Percentiles rank a stretch among this genome's conserved stretches.
phyloP scores from a whole-genome alignment of 129 eudicot genomes.

The Silybum marianum region DNA sequence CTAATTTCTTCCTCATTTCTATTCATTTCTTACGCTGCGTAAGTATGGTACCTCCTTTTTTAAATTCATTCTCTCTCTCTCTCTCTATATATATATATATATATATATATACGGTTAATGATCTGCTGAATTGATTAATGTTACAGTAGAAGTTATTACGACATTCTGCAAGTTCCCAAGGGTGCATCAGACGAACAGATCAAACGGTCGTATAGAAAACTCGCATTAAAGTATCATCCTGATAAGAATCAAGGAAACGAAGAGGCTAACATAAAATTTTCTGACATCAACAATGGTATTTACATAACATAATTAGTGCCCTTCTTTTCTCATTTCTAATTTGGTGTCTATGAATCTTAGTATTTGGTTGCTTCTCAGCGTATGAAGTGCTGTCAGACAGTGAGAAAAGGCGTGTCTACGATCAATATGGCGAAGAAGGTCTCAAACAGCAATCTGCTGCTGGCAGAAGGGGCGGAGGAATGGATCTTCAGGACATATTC shows the following conservation, averaged over 20 bases:
- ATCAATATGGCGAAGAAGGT: conserved; percentile 93
- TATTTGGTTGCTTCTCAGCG: conserved; percentile 46
- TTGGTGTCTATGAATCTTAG: background rate
- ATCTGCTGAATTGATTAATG: no score
- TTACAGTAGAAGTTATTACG: conserved; percentile 88
- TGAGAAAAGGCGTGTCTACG: conserved; percentile 94
- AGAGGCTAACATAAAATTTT: conserved; percentile 87
- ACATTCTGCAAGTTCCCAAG: conserved; percentile 82
- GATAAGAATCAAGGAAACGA: conserved; percentile 97
- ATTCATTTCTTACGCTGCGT: no score
- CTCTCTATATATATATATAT: no score
- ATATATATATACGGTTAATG: no score
- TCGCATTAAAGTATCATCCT: conserved; percentile 56
- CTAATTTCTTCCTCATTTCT: no score
- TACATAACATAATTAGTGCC: background rate
- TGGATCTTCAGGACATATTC: conserved; percentile 89
- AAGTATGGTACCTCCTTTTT: no score
- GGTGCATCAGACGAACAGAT: conserved; percentile 94
- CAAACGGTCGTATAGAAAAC: conserved; percentile 83
- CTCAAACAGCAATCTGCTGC: conserved; percentile 96
- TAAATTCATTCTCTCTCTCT: no score
- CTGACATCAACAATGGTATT: conserved; percentile 88
- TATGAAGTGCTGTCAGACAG: conserved; percentile 86
- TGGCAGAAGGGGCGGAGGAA: conserved; percentile 90
- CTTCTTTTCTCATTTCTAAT: background rate